Conservation (phyloP, 129 eudicot species). For the Daucus carota region DNA sequence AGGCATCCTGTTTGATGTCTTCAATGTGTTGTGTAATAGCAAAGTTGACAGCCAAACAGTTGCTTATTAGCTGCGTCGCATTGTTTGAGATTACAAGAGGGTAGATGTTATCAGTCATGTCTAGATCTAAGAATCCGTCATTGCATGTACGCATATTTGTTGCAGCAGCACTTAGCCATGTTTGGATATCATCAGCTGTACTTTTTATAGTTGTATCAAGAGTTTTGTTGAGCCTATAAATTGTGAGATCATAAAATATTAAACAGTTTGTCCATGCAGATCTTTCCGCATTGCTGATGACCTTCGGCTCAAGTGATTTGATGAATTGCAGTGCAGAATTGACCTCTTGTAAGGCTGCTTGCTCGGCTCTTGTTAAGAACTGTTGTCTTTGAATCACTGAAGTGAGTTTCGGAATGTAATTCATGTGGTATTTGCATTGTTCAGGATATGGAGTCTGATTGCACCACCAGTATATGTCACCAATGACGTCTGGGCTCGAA, state of each 20-base stretch:
- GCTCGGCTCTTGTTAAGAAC: background rate
- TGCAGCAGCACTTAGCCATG: conserved; percentile 2
- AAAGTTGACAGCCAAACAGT: conserved; percentile 5
- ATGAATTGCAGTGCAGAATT: background rate
- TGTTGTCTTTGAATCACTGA: background rate
- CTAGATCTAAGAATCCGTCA: background rate
- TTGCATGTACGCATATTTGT: background rate
- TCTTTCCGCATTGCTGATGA: background rate
- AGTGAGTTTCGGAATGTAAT: background rate
- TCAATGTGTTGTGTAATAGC: background rate
- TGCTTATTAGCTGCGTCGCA: background rate
- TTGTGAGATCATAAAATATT: background rate
- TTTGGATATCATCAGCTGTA: background rate
- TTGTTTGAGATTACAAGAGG: conserved; percentile 2
- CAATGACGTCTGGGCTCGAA: background rate
- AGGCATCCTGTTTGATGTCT: background rate
- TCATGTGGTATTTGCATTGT: conserved; percentile 9
- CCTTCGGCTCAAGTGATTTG: background rate
- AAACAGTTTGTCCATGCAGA: background rate
- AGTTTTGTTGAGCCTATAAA: background rate
- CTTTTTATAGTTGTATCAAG: background rate
- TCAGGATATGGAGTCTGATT: background rate
- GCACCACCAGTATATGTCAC: background rate
- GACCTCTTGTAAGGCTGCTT: background rate
- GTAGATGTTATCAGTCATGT: background rate